Evolutionary conservation across 768 basidiomycete genomes (phyloP), one percentile per base, ranked within the genome.

Genomic region (Lentinula edodes): DNA sequence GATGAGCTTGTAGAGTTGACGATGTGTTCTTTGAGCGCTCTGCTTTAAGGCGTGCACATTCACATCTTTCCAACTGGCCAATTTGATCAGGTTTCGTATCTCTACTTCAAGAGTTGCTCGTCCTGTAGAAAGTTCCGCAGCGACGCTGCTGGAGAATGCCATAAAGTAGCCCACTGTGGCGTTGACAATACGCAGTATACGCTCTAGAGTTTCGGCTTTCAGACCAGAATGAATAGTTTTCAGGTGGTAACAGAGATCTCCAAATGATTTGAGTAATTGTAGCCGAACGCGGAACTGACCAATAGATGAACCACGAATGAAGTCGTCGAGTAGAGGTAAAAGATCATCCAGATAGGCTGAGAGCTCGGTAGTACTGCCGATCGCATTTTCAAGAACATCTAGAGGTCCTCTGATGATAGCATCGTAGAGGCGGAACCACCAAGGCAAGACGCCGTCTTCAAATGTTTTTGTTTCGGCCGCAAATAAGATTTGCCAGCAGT

Each of bases 1-100:
- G 62, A 98, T 83, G 64, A 86, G 82, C 71, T 92, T 93, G 82
- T 93, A 95, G 2, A 99, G 77, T 64, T 95, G 92, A 62, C 87
- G 88, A 71, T 99, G 97, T 1, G 93, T 94, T 67, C 80, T 86
- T 62, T 90, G 86, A 0, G 97, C 95, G 69, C 95, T 97, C 63
- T 90, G 88, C 71, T 90, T 91, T 61, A 99, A 80, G 2, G 97
- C 95, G 64, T 92, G 89, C 9, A 98, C 90, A 68, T 98, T 99
- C 69, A 95, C 78, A 69, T 99, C 97, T 73, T 91, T 97, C 97
- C 97, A 98, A 68, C 95, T 98, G 1, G 97, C 97, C 50, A 99
- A 79, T 72, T 95, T 96, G 78, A 98, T 89, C 70, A 94, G 88
- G 48, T 83, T 86, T 61, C 80, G 83, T 56, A 98, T 82, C 60